phyloP scores from a whole-genome alignment of 2,329 filamentous ascomycete genomes.

The Dactylonectria estremocensis region DNA sequence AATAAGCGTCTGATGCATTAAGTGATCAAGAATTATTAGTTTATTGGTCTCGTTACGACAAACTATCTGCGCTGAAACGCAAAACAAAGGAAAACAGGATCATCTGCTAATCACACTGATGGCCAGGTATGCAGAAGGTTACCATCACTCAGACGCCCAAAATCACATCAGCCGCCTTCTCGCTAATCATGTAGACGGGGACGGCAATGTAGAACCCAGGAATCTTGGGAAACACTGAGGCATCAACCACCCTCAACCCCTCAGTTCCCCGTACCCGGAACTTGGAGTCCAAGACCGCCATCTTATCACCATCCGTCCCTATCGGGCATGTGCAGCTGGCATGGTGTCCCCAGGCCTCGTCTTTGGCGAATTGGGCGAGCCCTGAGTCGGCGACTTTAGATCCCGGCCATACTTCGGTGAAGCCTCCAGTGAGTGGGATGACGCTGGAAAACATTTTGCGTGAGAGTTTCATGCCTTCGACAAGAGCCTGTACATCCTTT shows the following conservation, averaged over 20 bases:
- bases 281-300: conserved; percentile 70
- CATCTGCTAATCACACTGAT: too few species aligned
- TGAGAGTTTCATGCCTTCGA: conserved; percentile 63
- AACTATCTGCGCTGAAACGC: too few species aligned
- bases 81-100: too few species aligned
- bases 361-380: conserved; percentile 58
- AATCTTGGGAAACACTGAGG: conserved; percentile 63
- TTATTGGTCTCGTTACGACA: too few species aligned
- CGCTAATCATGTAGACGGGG: conserved; percentile 60
- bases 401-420: conserved; percentile 54
- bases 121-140: too few species aligned
- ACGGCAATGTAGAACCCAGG: conserved; percentile 39
- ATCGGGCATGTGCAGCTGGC: conserved; percentile 71
- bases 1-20: too few species aligned
- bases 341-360: conserved; percentile 62
- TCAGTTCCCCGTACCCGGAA: conserved; percentile 71
- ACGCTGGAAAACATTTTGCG: conserved; percentile 57
- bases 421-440: conserved; percentile 56
- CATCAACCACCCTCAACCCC: conserved; percentile 74
- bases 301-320: conserved; percentile 66
- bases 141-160: background rate
- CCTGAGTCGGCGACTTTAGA: conserved; percentile 58
- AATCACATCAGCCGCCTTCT: conserved; percentile 67
- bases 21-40: too few species aligned
- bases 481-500: conserved; percentile 58